Percentiles rank a stretch among this genome's conserved stretches.
Evolutionary conservation across 1,139 yeast species (phyloP).

Genomic region (Kodamaea fungicola): DNA sequence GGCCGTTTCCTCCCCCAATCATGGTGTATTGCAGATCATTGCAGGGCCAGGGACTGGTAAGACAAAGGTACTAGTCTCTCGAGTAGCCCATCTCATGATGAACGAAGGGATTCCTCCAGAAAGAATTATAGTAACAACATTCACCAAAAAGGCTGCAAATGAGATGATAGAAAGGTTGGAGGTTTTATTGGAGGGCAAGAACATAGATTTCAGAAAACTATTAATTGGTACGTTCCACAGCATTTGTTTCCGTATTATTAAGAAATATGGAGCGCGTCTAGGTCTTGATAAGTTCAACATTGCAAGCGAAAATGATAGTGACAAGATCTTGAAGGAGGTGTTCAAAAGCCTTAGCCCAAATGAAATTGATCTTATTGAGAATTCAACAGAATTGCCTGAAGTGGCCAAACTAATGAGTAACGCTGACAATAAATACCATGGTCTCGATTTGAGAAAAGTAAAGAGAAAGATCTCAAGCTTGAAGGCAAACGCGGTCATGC

Average conservation of each 20-base stretch:
- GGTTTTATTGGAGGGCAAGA: conserved; percentile 33
- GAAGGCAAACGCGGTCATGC: conserved; percentile 43
- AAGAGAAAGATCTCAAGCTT: conserved; percentile 48
- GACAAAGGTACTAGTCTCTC: conserved; percentile 73
- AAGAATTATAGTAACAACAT: conserved; percentile 76
- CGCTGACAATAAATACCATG: conserved; percentile 20
- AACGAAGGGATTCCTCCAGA: conserved; percentile 52
- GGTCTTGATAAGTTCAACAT: conserved; percentile 52
- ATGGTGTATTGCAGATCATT: conserved; percentile 64
- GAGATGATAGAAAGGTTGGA: conserved; percentile 69
- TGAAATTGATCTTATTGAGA: conserved; percentile 18
- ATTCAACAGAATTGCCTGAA: conserved; percentile 21
- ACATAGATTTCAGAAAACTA: conserved; percentile 39
- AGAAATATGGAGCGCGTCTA: conserved; percentile 50
- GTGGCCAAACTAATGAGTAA: conserved; percentile 12
- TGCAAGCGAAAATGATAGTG: conserved; percentile 66
- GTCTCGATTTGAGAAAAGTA: conserved; percentile 34
- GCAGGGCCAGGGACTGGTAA: conserved; percentile 95
- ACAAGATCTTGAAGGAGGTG: conserved; percentile 44
- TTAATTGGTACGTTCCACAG: conserved; percentile 87
- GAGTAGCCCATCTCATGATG: conserved; percentile 69
- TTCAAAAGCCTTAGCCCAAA: conserved; percentile 26
- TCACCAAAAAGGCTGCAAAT: conserved; percentile 84
- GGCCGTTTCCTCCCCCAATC: conserved; percentile 58
- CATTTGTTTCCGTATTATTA: conserved; percentile 61